Base-by-base conservation (phyloP, 2,329 filamentous ascomycete species). In the Penicillium sp. region DNA sequence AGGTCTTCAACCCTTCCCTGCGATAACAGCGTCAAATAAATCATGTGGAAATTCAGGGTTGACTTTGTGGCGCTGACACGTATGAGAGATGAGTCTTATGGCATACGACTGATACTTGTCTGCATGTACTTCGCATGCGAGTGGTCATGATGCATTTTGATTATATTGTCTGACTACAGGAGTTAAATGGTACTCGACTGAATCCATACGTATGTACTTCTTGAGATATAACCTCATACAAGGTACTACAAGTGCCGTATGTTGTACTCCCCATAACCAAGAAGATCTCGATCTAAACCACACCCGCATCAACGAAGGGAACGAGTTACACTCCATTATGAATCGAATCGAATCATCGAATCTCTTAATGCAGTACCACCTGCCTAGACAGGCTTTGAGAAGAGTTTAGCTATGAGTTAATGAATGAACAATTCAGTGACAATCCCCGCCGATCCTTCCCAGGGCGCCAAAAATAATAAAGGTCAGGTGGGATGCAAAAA, bases 21-120 rank as follows among this genome's bases (percentile, higher is more conserved):
- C 52, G 44, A 61, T 57, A 57, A 38, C 43, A 49, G 50, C 53
- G 50, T 42, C 47, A 52, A 40, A 44, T 53, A 40, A 56, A 60
- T 63, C 58, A 61, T 56, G 55, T 52, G 55, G 55, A 44, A 49
- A 44, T 29, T 24, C 53, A 32, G 40, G 16, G 34, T 61, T 55
- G 40, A 60, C 32, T 54, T 56, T 51, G 62, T 66, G 64, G 64
- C 62, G 61, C 60, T 65, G 64, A 66, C 64, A 66, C 63, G 62
- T 66, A 63, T 48, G 44, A 57, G 32, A 24, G 43, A 43, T 42
- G 39, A 49, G 58, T 55, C 38, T 24, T 7, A 43, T 35, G 40
- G 34, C 39, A 43, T 26, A 43, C 13, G 9, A 43, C 26, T 34
- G 35, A 50, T 43, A 42, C 42, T 18, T 52, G 16, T 44, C 22